Conservation (phyloP, 2,329 filamentous ascomycete species). For the Aspergillus sp. region DNA sequence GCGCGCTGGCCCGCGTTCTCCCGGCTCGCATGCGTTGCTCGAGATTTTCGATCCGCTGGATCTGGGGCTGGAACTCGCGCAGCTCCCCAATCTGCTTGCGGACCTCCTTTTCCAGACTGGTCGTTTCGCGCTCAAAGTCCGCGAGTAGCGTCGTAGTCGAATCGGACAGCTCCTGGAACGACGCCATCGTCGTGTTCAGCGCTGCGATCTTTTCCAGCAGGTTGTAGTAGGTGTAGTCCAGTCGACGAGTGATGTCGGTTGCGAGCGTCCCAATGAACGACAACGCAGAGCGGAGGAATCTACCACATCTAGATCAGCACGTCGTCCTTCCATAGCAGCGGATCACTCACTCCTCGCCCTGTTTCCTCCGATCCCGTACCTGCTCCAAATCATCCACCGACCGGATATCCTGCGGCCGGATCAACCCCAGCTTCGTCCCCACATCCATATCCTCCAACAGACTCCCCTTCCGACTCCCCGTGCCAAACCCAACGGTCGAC, state of each 20-base stretch:
- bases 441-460: slow-evolving; percentile 25
- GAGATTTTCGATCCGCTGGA: slow-evolving; percentile 33
- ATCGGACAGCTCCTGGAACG: slow-evolving; percentile 40
- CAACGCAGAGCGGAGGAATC: slow-evolving; percentile 33
- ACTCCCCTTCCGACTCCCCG: slow-evolving; percentile 28
- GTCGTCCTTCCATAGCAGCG: not conserved
- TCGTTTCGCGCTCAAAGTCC: slow-evolving; percentile 37
- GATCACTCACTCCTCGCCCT: slow-evolving; percentile 66
- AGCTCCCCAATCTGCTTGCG: slow-evolving; percentile 37
- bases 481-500: slow-evolving; percentile 23
- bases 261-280: slow-evolving; percentile 35
- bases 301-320: slow-evolving; percentile 12
- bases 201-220: slow-evolving; percentile 44
- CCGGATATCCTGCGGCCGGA: slow-evolving; percentile 27
- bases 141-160: slow-evolving; percentile 34
- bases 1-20: slow-evolving; percentile 30
- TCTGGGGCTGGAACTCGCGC: slow-evolving; percentile 37
- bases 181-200: slow-evolving; percentile 39
- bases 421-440: slow-evolving; percentile 24
- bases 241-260: slow-evolving; percentile 43
- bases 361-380: slow-evolving; percentile 65
- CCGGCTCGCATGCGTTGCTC: slow-evolving; percentile 39
- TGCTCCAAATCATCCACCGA: slow-evolving; percentile 35
- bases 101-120: slow-evolving; percentile 35
- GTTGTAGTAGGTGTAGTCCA: slow-evolving; percentile 50